Conservation (phyloP, 2,329 filamentous ascomycete genomes). For the Aspergillus jensenii region DNA sequence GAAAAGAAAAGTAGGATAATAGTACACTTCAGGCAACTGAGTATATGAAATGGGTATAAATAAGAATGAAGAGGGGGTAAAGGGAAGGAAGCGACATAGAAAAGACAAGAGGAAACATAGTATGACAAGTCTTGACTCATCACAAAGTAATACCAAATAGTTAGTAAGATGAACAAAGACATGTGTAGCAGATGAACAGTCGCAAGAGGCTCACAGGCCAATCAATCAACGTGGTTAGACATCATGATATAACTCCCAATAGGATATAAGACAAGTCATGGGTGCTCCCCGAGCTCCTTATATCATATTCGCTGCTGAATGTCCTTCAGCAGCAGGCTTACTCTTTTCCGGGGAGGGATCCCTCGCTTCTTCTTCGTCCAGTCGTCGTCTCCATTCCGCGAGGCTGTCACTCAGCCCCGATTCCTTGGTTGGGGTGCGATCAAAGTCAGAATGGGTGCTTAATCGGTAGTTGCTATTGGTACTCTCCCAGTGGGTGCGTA, state of each 20-base stretch:
- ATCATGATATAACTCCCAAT: constrained; percentile 26
- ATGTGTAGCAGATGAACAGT: background rate
- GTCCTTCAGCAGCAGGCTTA: constrained; percentile 22
- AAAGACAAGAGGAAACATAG: constrained; percentile 11
- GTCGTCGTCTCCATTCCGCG: constrained; percentile 75
- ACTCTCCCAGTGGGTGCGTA: constrained; percentile 90
- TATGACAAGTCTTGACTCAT: background rate
- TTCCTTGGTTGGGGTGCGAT: constrained; percentile 55
- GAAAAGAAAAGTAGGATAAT: constrained; percentile 17
- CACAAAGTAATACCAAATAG: constrained; percentile 1
- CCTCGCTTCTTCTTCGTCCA: constrained; percentile 60
- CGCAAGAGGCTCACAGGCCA: constrained; percentile 2
- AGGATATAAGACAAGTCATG: constrained; percentile 20
- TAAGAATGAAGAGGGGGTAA: constrained; percentile 10
- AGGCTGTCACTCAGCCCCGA: constrained; percentile 66
- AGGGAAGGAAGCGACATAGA: constrained; percentile 7
- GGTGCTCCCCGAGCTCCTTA: constrained; percentile 20
- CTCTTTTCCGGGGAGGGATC: constrained; percentile 28
- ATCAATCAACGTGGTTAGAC: constrained; percentile 4
- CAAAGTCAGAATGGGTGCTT: constrained; percentile 87
- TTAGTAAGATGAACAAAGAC: constrained; percentile 7
- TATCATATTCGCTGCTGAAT: constrained; percentile 35
- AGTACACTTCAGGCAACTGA: constrained; percentile 19
- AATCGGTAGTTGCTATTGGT: constrained; percentile 94
- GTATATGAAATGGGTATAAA: constrained; percentile 23